Conservation (phyloP, 2,329 filamentous ascomycete genomes). For the Fusarium irregulare region DNA sequence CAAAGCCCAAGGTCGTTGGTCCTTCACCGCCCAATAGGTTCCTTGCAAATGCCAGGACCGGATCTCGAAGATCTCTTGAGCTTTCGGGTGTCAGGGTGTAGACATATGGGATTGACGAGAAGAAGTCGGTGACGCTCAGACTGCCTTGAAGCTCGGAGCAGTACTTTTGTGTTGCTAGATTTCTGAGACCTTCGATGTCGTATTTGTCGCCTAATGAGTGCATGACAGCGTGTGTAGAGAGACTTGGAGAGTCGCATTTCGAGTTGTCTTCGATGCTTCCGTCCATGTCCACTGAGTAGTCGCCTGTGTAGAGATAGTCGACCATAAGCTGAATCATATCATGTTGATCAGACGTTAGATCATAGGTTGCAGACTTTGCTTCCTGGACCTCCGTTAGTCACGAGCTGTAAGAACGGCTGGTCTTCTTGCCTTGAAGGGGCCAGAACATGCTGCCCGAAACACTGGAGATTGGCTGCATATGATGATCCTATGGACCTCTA, state of each 20-base stretch:
- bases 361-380: slow-evolving; percentile 15
- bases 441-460: slow-evolving; percentile 12
- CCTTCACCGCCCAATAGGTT: not conserved
- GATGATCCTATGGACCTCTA: slow-evolving; percentile 7
- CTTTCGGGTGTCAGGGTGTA: slow-evolving; percentile 1
- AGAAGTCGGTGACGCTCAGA: not conserved
- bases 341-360: slow-evolving; percentile 2
- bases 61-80: slow-evolving; percentile 4
- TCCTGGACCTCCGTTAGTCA: slow-evolving; percentile 2
- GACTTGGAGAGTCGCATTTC: no score
- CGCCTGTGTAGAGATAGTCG: slow-evolving; percentile 31
- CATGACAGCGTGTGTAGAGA: slow-evolving; percentile 13
- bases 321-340: slow-evolving; percentile 22
- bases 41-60: not conserved
- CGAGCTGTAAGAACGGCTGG: no score
- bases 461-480: slow-evolving; percentile 18
- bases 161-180: slow-evolving; percentile 18
- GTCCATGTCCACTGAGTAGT: not conserved
- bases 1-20: rapidly evolving
- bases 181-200: slow-evolving; percentile 12
- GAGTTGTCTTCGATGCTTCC: no score
- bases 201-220: slow-evolving; percentile 30
- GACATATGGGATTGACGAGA: slow-evolving; percentile 8
- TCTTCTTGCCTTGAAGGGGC: slow-evolving; percentile 5
- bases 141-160: not conserved